Evolutionary conservation across 2,329 filamentous ascomycete genomes (phyloP).

Genomic region (Colletotrichum tabaci): DNA sequence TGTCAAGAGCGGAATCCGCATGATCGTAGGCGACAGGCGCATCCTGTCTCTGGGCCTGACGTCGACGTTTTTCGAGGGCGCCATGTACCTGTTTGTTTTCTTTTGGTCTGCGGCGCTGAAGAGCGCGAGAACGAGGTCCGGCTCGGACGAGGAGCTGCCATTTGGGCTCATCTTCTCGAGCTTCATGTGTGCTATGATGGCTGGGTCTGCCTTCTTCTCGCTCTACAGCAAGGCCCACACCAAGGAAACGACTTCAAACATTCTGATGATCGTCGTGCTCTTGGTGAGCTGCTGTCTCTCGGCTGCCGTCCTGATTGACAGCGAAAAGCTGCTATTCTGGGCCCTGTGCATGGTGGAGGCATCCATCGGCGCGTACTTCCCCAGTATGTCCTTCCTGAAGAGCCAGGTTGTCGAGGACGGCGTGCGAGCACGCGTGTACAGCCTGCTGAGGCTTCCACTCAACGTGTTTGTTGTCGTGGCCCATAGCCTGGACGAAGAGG

Average conservation of each 20-base stretch:
- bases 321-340: conserved; percentile 65
- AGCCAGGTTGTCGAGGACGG: conserved; percentile 68
- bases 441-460: conserved; percentile 69
- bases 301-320: conserved; percentile 58
- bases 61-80: conserved; percentile 72
- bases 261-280: conserved; percentile 53
- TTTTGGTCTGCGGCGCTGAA: conserved; percentile 73
- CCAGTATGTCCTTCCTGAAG: conserved; percentile 69
- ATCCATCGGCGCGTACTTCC: conserved; percentile 72
- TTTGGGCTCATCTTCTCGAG: conserved; percentile 69
- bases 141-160: conserved; percentile 49
- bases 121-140: conserved; percentile 52
- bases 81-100: conserved; percentile 75
- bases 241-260: conserved; percentile 49
- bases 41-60: conserved; percentile 66
- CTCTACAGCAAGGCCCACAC: conserved; percentile 48
- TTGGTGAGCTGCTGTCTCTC: conserved; percentile 56
- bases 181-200: conserved; percentile 72
- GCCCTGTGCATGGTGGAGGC: conserved; percentile 71
- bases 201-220: conserved; percentile 66
- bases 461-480: conserved; percentile 68
- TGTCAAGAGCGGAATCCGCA: conserved; percentile 44
- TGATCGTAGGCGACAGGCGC: conserved; percentile 57
- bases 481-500: conserved; percentile 62
- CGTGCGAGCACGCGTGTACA: conserved; percentile 68